Percentiles rank a stretch among this genome's conserved stretches.
phyloP scores from a whole-genome alignment of 306 rosid genomes.

The Rosa persica region DNA sequence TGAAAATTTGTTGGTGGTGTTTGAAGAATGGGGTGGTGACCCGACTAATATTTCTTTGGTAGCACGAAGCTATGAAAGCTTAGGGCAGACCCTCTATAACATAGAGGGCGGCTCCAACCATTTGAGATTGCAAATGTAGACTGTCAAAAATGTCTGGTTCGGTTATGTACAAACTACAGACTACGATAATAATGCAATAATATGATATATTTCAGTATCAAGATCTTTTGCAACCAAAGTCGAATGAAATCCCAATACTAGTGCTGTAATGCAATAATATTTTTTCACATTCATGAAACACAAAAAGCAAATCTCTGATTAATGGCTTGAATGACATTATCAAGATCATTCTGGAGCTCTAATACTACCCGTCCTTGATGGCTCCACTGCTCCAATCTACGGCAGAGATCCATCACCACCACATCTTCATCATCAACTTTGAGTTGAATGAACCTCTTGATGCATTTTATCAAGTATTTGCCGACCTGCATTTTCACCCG shows the following conservation, averaged over 20 bases:
- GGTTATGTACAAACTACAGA: background rate
- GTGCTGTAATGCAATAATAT: background rate
- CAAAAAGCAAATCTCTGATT: constrained; percentile 10
- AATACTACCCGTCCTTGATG: constrained; percentile 32
- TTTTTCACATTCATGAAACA: constrained; percentile 6
- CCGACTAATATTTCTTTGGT: constrained; percentile 65
- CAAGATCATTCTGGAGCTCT: constrained; percentile 28
- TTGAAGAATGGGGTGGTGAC: constrained; percentile 95
- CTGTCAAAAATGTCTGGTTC: too few species aligned
- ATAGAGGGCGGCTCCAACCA: background rate
- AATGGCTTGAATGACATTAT: constrained; percentile 25
- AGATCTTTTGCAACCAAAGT: background rate
- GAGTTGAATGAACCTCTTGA: constrained; percentile 35
- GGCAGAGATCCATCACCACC: constrained; percentile 27
- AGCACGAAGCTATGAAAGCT: background rate
- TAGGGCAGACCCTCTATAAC: constrained; percentile 6
- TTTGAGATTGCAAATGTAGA: too few species aligned
- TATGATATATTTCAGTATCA: background rate
- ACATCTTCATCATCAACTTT: constrained; percentile 20
- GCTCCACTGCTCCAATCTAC: constrained; percentile 36
- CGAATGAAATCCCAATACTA: background rate
- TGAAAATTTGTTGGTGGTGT: constrained; percentile 69
- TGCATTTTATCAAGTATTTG: constrained; percentile 34
- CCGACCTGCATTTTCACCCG: constrained; percentile 15
- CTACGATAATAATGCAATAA: background rate